Evolutionary conservation across 2,329 filamentous ascomycete genomes (phyloP).

Genomic region (Cytospora mali): DNA sequence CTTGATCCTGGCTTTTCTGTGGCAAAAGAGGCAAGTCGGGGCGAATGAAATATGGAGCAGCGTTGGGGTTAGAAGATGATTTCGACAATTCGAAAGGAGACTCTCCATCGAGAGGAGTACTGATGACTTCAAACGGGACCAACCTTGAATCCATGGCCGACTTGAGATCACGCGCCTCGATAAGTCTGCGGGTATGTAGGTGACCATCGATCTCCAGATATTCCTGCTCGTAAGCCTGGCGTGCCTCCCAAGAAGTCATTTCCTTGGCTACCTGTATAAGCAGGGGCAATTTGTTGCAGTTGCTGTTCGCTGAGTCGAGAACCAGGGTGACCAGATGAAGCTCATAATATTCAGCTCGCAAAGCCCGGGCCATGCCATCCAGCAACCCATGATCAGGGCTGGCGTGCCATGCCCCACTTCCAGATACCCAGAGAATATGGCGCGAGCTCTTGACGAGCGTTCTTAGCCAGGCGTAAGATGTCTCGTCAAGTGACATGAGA

Average conservation of each 20-base stretch:
- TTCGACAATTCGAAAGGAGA: too few species aligned
- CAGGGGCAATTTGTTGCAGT: not conserved
- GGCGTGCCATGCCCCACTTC: not conserved
- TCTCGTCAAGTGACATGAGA: not conserved
- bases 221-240: conserved; percentile 1
- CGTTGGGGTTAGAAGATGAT: too few species aligned
- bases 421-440: not conserved
- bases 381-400: not conserved
- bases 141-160: not conserved
- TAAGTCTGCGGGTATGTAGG: not conserved
- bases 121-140: not conserved
- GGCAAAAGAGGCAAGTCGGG: too few species aligned
- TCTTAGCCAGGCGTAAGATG: not conserved
- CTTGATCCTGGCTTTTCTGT: too few species aligned
- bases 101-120: not conserved
- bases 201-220: not conserved
- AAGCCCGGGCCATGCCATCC: not conserved
- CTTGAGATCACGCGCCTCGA: not conserved
- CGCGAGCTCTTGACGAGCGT: not conserved
- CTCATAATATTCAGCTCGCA: not conserved
- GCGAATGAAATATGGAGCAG: too few species aligned
- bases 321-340: not conserved
- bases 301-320: not conserved
- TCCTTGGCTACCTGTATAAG: not conserved
- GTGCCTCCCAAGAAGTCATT: not conserved